phyloP scores from a whole-genome alignment of 179 eudicot genomes.

The Camellia oleifera region DNA sequence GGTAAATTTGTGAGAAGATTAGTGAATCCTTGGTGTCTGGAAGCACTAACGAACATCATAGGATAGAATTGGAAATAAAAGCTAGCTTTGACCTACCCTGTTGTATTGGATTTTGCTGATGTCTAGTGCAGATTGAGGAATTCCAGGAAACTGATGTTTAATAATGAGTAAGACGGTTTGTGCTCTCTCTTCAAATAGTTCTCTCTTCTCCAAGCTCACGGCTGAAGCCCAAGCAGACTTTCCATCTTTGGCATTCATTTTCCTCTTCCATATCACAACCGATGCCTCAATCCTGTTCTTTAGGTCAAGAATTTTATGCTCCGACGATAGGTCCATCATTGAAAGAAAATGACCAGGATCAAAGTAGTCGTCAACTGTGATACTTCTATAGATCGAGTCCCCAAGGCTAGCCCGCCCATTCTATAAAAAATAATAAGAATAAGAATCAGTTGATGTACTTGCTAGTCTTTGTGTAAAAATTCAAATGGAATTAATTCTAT shows the following conservation, averaged over 20 bases:
- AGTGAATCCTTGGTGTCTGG: too few species aligned
- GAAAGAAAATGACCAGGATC: conserved; percentile 63
- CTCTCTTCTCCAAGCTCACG: conserved; percentile 72
- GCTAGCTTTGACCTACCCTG: conserved; percentile 31
- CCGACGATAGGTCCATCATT: conserved; percentile 61
- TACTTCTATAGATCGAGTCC: conserved; percentile 62
- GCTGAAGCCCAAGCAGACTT: conserved; percentile 76
- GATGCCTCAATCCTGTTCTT: conserved; percentile 82
- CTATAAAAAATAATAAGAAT: conserved; percentile 20
- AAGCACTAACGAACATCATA: background rate
- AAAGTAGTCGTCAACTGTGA: conserved; percentile 61
- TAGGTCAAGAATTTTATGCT: conserved; percentile 72
- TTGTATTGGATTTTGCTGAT: conserved; percentile 73
- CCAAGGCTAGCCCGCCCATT: conserved; percentile 81
- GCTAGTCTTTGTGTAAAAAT: background rate
- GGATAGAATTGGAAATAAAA: background rate
- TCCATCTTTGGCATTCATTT: conserved; percentile 63
- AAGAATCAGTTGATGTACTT: background rate
- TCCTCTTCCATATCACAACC: conserved; percentile 71
- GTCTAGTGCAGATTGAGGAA: conserved; percentile 62
- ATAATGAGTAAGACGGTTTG: conserved; percentile 52
- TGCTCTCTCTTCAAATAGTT: conserved; percentile 66
- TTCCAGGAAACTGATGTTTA: conserved; percentile 66
- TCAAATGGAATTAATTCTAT: background rate
- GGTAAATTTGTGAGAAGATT: background rate